These are phyloP conservation scores for Ophiostoma quercus DNA, from an alignment of 2,329 filamentous ascomycete genomes.

Conservation along the genomic window DNA sequence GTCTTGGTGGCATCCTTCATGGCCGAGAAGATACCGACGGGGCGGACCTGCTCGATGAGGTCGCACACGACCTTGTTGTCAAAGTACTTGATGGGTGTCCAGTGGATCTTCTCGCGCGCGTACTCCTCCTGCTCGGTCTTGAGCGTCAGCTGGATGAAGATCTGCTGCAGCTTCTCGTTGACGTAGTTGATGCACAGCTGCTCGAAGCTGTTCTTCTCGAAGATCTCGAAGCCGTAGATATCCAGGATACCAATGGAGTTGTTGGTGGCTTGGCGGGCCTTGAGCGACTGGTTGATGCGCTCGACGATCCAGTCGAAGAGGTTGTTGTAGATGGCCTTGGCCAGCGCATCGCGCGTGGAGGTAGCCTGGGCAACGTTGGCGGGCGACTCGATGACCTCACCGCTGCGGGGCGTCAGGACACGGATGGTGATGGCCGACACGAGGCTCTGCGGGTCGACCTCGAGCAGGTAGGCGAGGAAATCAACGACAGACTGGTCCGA, in stretches of 20 bases:
- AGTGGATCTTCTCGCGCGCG: conserved; percentile 89
- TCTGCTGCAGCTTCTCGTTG: conserved; percentile 98
- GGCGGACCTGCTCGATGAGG: conserved; percentile 84
- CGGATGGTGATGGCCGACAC: conserved; percentile 85
- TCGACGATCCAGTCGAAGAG: conserved; percentile 98
- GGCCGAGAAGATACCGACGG: conserved; percentile 88
- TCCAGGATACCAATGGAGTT: conserved; percentile 96
- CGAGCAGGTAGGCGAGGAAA: conserved; percentile 88
- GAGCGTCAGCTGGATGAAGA: conserved; percentile 95
- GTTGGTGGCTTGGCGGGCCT: conserved; percentile 66
- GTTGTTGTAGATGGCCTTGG: conserved; percentile 96
- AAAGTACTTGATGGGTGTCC: conserved; percentile 99
- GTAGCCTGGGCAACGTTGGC: conserved; percentile 81
- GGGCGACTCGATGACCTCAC: conserved; percentile 66
- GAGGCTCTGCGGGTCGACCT: conserved; percentile 74
- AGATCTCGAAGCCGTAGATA: conserved; percentile 99
- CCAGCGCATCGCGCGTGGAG: conserved; percentile 81
- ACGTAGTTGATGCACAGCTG: conserved; percentile 99
- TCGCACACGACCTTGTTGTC: conserved; percentile 99
- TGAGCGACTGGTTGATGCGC: conserved; percentile 81
- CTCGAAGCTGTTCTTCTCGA: conserved; percentile 98
- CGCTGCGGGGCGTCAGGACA: conserved; percentile 65
- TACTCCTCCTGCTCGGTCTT: conserved; percentile 99
- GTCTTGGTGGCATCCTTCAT: conserved; percentile 97
- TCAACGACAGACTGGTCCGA: conserved; percentile 86